phyloP scores from a whole-genome alignment of 331 rosid genomes.

The Arachis monticola region DNA sequence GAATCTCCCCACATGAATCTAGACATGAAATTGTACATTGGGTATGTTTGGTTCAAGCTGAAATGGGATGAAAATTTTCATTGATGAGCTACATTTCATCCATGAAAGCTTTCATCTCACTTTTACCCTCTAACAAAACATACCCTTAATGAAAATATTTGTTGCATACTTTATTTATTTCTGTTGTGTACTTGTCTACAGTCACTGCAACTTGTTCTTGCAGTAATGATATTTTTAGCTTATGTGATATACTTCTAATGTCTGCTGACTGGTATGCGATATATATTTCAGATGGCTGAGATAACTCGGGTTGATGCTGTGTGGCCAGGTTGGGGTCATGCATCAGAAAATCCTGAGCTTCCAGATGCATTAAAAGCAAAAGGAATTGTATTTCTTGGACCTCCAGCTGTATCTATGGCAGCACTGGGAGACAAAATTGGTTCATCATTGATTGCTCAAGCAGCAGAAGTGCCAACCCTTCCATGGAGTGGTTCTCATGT shows the following conservation, averaged over 20 bases:
- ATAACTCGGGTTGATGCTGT: slow-evolving; percentile 96
- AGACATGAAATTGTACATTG: too few species aligned
- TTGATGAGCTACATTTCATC: too few species aligned
- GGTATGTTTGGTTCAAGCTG: too few species aligned
- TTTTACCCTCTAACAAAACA: slow-evolving; percentile 11
- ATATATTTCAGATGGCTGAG: slow-evolving; percentile 80
- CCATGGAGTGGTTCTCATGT: slow-evolving; percentile 99
- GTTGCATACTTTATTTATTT: slow-evolving; percentile 34
- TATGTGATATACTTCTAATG: slow-evolving; percentile 17
- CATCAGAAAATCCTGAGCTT: slow-evolving; percentile 97
- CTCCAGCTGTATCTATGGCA: slow-evolving; percentile 92
- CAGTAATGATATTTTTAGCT: slow-evolving; percentile 16
- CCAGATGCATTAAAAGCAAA: slow-evolving; percentile 92
- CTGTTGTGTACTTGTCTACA: slow-evolving; percentile 31
- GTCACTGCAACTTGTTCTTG: slow-evolving; percentile 33
- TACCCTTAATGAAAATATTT: slow-evolving; percentile 40
- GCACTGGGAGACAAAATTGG: slow-evolving; percentile 99
- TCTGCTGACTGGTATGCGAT: slow-evolving; percentile 33
- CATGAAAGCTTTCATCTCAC: background rate
- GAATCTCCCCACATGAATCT: background rate
- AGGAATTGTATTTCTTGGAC: slow-evolving; percentile 96
- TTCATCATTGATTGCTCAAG: slow-evolving; percentile 97
- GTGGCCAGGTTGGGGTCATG: slow-evolving; percentile 99
- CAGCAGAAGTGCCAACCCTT: slow-evolving; percentile 98
- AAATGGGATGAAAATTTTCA: too few species aligned